Base-by-base conservation (phyloP, 2,329 filamentous ascomycete species). In the Claviceps africana region DNA sequence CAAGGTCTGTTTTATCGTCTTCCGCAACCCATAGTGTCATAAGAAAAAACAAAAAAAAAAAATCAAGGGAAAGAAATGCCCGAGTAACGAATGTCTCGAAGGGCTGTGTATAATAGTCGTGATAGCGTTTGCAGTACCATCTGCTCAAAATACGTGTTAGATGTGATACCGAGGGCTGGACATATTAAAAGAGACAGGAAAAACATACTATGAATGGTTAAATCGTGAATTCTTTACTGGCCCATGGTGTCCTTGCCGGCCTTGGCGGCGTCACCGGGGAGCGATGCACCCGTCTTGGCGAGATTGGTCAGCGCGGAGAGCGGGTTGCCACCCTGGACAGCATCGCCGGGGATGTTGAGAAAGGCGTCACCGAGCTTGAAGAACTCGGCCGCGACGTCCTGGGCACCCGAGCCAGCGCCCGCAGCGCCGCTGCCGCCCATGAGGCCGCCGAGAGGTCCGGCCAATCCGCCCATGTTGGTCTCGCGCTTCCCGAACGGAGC, bases 341-440 rank as follows among this genome's bases (percentile, higher is more conserved):
- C 53, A 22, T 58, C 56, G 35, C 46, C 31, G 30, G 56, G 57
- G 17, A 53, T 50, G 52, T 58, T 58, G 37, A 58, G 55, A 10
- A 56, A 15, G 9, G 21, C 47, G 25, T 58, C 57, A 5, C 30
- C 57, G 2, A 47, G 10, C 40, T 55, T 55, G 54, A 58, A 58
- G 33, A 56, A 2, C 17, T 53, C 49, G n/a, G 56, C 52, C 3
- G 52, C 25, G 13, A 40, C 45, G 8, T 45, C 46, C 49, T 58
- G 57, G 35, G 2, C 48, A n/a, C 13, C 51, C 2, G 10, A 17
- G 4, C 31, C 46, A 19, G 13, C 2, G 30, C 10, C 28, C 5
- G 19, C 35, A n/a, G 21, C 28, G 30, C 31, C 42, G 25, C 39
- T 30, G 13, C 39, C n/a, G 19, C 33, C 42, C 19, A 40, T 2